Evolutionary conservation across 2,329 filamentous ascomycete genomes (phyloP).

Genomic region (Penicillium sp.): DNA sequence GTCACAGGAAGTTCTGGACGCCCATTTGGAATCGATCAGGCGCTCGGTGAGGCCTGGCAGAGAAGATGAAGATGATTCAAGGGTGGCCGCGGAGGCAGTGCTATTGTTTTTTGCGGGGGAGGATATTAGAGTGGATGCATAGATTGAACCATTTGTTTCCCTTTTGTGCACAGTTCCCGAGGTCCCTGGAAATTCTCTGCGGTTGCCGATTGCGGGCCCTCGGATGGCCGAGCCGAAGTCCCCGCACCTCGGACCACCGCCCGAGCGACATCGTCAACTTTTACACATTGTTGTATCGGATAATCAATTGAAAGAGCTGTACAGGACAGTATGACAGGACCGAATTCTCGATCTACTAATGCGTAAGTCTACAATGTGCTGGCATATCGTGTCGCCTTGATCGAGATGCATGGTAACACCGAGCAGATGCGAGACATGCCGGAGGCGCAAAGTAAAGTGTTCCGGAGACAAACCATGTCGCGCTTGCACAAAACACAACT

Average conservation of each 20-base stretch:
- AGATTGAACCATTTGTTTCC: neutral
- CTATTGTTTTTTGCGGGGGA: conserved; percentile 27
- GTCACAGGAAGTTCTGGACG: conserved; percentile 9
- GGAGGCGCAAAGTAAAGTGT: conserved; percentile 25
- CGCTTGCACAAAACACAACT: conserved; percentile 18
- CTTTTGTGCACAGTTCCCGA: neutral
- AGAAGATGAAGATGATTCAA: conserved; percentile 28
- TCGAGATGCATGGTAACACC: conserved; percentile 3
- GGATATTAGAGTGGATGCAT: neutral
- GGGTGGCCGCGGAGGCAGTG: conserved; percentile 29
- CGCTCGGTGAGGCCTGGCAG: conserved; percentile 1
- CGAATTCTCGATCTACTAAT: conserved; percentile 7
- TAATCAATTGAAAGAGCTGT: neutral
- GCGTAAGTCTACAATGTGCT: conserved; percentile 3
- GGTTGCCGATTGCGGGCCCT: neutral
- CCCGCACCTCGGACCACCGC: conserved; percentile 1
- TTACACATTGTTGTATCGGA: neutral
- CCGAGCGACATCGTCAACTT: neutral
- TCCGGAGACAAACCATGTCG: conserved; percentile 24
- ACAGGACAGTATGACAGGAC: neutral
- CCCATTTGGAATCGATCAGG: conserved; percentile 21
- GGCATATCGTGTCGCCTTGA: neutral
- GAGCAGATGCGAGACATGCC: conserved; percentile 18
- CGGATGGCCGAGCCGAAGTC: neutral
- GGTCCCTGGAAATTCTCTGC: neutral